Percentiles rank a stretch among this genome's conserved stretches.
Conservation (phyloP, 2,329 filamentous ascomycete genomes). For the Arthrobotrys entomopaga region DNA sequence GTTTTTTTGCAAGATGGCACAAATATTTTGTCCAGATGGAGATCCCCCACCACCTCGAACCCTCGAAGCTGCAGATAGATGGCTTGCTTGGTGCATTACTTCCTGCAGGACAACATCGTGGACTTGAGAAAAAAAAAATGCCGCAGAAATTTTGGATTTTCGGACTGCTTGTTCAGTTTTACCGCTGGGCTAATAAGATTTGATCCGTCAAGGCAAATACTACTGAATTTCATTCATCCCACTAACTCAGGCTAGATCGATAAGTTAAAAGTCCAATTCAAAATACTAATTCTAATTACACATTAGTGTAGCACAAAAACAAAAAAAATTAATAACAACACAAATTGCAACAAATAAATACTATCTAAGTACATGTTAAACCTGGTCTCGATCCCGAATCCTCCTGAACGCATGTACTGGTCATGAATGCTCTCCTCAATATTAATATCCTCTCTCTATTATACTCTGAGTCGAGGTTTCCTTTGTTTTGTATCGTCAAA, state of each 20-base stretch:
- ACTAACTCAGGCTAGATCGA: too few relatives aligned
- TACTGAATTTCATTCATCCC: too few relatives aligned
- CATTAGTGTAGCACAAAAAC: too few relatives aligned
- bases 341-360: constrained; percentile 7
- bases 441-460: not conserved
- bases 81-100: constrained; percentile 32
- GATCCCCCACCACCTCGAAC: constrained; percentile 52
- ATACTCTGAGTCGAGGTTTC: constrained; percentile 34
- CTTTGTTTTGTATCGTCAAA: constrained; percentile 13
- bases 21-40: constrained; percentile 51
- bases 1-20: constrained; percentile 26
- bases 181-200: constrained; percentile 1
- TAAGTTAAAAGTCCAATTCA: too few relatives aligned
- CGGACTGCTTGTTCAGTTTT: constrained; percentile 39
- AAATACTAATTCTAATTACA: too few relatives aligned
- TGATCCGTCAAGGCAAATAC: too few relatives aligned
- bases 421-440: too few relatives aligned
- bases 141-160: constrained; percentile 39
- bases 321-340: not conserved
- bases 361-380: not conserved
- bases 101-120: constrained; percentile 37
- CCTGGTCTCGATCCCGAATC: too few relatives aligned
- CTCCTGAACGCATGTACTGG: too few relatives aligned
- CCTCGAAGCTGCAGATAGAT: constrained; percentile 34
- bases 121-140: constrained; percentile 50